These are phyloP conservation scores for Ascochyta koolunga DNA, from an alignment of 2,329 filamentous ascomycete species.

Conservation along the genomic window DNA sequence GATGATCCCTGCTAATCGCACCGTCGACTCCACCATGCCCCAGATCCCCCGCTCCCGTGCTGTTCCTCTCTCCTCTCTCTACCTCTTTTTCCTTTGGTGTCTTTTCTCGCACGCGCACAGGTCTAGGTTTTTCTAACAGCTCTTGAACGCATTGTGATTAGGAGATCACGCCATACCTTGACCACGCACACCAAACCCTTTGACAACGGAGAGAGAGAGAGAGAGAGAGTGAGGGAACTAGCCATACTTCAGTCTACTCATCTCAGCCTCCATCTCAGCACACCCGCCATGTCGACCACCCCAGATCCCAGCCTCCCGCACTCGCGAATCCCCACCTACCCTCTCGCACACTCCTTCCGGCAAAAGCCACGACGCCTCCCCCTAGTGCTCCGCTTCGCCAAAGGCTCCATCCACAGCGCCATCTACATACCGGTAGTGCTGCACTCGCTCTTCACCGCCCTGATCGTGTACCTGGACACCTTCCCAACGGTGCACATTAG, in stretches of 20 bases:
- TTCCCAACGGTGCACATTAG: constrained; percentile 58
- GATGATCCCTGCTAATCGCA: constrained; percentile 10
- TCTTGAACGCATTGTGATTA: too few species aligned
- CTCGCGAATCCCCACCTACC: constrained; percentile 48
- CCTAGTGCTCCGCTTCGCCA: constrained; percentile 67
- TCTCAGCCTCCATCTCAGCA: background rate
- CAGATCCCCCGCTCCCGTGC: constrained; percentile 6
- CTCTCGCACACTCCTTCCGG: constrained; percentile 53
- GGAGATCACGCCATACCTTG: background rate
- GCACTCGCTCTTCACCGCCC: constrained; percentile 63
- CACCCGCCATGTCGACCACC: constrained; percentile 6
- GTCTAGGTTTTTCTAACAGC: too few species aligned
- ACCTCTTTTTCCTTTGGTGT: too few species aligned
- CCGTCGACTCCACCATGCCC: constrained; percentile 7
- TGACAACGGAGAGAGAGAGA: too few species aligned
- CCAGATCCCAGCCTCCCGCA: constrained; percentile 1
- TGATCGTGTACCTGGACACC: constrained; percentile 64
- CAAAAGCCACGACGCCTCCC: constrained; percentile 63
- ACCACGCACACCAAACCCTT: background rate
- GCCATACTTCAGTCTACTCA: too few species aligned
- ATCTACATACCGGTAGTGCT: constrained; percentile 63
- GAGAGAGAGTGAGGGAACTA: too few species aligned
- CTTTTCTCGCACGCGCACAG: too few species aligned
- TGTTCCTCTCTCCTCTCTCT: background rate
- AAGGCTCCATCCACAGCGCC: constrained; percentile 66